phyloP scores from a whole-genome alignment of 208 protist genomes.

The Trypanosoma conorhini region DNA sequence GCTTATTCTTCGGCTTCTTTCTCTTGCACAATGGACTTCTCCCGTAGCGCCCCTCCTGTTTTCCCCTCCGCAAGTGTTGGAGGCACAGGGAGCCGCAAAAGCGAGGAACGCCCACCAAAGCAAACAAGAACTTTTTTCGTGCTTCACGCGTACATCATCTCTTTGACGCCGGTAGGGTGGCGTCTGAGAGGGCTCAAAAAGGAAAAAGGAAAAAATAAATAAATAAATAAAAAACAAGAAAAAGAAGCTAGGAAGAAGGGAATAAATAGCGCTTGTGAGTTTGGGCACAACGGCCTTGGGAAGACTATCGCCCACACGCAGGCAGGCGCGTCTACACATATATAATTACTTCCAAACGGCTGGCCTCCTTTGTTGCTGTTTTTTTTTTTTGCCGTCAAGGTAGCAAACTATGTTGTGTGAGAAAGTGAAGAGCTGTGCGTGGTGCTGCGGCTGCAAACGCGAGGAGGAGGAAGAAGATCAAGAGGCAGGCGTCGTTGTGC shows the following conservation, averaged over 20 bases:
- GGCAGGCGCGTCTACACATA: not conserved
- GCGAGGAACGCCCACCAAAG: not conserved
- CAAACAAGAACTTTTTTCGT: not conserved
- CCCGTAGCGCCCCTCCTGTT: not conserved
- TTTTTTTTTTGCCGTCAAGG: not conserved
- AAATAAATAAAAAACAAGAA: not conserved
- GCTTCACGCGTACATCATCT: not conserved
- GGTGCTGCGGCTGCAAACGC: conserved; percentile 39
- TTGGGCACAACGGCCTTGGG: not conserved
- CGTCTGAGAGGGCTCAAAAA: not conserved
- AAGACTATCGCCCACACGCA: not conserved
- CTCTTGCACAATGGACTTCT: not conserved
- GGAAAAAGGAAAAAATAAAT: not conserved
- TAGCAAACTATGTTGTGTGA: conserved; percentile 1
- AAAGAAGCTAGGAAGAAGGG: not conserved
- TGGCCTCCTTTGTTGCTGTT: not conserved
- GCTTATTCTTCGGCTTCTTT: no score
- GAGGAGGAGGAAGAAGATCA: conserved; percentile 18
- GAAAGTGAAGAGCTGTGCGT: conserved; percentile 37
- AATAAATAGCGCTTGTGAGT: not conserved
- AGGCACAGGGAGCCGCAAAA: not conserved
- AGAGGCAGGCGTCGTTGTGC: conserved; percentile 47
- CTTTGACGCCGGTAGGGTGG: not conserved
- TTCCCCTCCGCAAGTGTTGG: not conserved
- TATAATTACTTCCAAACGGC: not conserved